phyloP scores from a whole-genome alignment of 2,329 filamentous ascomycete genomes.

The Fusarium foetens region DNA sequence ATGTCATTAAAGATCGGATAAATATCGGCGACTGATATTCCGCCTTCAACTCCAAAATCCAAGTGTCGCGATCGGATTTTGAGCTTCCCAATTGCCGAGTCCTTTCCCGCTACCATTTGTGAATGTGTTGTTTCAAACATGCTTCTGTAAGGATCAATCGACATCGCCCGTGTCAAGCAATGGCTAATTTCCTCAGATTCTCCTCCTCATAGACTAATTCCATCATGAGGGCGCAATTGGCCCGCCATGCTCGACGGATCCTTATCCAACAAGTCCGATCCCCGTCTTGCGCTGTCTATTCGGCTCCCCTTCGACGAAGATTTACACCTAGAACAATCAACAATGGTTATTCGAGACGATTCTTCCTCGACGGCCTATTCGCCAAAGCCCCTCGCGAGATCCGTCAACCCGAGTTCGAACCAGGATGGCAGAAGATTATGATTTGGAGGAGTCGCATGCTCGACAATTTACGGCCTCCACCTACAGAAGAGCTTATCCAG shows the following conservation, averaged over 20 bases:
- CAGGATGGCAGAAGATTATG: constrained; percentile 77
- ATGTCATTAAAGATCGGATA: constrained; percentile 28
- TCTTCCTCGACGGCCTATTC: constrained; percentile 71
- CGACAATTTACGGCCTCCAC: constrained; percentile 72
- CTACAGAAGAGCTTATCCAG: constrained; percentile 68
- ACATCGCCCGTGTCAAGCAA: too few relatives aligned
- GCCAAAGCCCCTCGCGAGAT: constrained; percentile 67
- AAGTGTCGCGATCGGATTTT: constrained; percentile 35
- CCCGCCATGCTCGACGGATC: constrained; percentile 57
- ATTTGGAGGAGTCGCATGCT: constrained; percentile 72
- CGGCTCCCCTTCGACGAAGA: constrained; percentile 44
- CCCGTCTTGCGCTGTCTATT: constrained; percentile 50
- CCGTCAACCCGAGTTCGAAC: constrained; percentile 72
- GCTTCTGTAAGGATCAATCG: constrained; percentile 32
- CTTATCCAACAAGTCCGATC: constrained; percentile 49
- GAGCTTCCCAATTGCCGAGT: constrained; percentile 32
- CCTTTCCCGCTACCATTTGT: constrained; percentile 22
- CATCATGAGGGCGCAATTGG: constrained; percentile 58
- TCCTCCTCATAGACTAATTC: constrained; percentile 43
- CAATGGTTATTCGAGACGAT: constrained; percentile 46
- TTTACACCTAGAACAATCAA: constrained; percentile 39
- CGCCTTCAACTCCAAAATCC: constrained; percentile 39
- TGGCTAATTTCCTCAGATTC: constrained; percentile 33
- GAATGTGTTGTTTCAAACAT: constrained; percentile 39
- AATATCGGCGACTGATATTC: constrained; percentile 32